Evolutionary conservation across 345 rosid species (phyloP).

Genomic region (Camelina laxa): DNA sequence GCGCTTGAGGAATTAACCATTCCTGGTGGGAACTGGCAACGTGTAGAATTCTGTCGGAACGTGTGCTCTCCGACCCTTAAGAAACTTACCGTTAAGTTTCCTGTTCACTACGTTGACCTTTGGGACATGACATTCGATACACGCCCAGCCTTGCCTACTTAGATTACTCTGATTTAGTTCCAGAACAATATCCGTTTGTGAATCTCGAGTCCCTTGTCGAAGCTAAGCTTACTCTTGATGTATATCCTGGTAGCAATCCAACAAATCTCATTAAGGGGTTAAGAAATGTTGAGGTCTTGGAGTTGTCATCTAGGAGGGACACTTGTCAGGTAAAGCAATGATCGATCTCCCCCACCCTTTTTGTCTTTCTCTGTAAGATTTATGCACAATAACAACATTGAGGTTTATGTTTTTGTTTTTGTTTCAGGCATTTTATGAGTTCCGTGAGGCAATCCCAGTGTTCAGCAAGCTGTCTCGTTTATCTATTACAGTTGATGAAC

Average conservation of each 20-base stretch:
- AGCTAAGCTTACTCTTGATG: constrained; percentile 11
- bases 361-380: background rate
- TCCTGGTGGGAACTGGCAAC: background rate
- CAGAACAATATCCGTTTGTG: background rate
- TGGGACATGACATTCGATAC: background rate
- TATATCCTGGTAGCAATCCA: background rate
- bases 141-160: background rate
- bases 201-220: constrained; percentile 29
- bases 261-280: constrained; percentile 28
- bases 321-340: background rate
- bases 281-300: constrained; percentile 27
- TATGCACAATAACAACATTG: no score
- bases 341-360: background rate
- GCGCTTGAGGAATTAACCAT: background rate
- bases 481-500: background rate
- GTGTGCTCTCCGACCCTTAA: constrained; percentile 7
- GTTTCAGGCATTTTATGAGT: no score
- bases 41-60: background rate
- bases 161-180: background rate
- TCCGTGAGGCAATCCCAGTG: background rate
- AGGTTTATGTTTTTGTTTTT: no score
- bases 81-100: background rate
- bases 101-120: background rate
- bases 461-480: background rate
- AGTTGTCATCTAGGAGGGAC: background rate